Conservation (phyloP, 2,329 filamentous ascomycete species). For the Penicillium sp. region DNA sequence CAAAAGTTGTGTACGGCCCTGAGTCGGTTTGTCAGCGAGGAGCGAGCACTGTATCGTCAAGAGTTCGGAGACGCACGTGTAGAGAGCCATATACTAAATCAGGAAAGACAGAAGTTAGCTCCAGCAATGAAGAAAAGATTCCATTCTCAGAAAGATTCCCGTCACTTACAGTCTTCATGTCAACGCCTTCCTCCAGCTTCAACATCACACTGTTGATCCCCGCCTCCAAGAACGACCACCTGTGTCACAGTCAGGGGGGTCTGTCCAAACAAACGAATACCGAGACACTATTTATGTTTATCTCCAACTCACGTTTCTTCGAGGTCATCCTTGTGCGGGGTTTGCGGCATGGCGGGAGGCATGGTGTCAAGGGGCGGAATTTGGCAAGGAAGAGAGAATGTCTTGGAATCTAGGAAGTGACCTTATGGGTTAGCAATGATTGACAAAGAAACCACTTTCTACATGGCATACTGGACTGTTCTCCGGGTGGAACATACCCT, state of each 20-base stretch:
- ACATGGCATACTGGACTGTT: background rate
- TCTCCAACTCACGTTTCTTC: slow-evolving; percentile 63
- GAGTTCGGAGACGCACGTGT: slow-evolving; percentile 66
- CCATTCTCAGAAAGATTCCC: background rate
- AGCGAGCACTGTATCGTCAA: slow-evolving; percentile 31
- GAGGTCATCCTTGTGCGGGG: slow-evolving; percentile 64
- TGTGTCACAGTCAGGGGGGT: slow-evolving; percentile 47
- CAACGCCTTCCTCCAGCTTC: slow-evolving; percentile 87
- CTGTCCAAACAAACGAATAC: background rate
- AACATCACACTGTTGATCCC: slow-evolving; percentile 94
- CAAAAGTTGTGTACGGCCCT: slow-evolving; percentile 98
- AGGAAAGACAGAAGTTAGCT: slow-evolving; percentile 25
- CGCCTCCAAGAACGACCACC: slow-evolving; percentile 87
- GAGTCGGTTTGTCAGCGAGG: slow-evolving; percentile 30
- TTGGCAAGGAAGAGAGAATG: background rate
- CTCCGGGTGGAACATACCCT: slow-evolving; percentile 10
- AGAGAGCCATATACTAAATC: slow-evolving; percentile 87
- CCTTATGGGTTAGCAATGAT: background rate
- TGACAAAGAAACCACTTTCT: background rate
- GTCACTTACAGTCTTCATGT: slow-evolving; percentile 76
- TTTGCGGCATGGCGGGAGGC: slow-evolving; percentile 48
- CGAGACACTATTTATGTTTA: background rate
- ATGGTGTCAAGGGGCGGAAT: slow-evolving; percentile 33
- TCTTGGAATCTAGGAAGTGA: background rate
- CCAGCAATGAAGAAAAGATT: background rate